Conservation (phyloP, 164 flowering plant species). For the Akebia trifoliata region DNA sequence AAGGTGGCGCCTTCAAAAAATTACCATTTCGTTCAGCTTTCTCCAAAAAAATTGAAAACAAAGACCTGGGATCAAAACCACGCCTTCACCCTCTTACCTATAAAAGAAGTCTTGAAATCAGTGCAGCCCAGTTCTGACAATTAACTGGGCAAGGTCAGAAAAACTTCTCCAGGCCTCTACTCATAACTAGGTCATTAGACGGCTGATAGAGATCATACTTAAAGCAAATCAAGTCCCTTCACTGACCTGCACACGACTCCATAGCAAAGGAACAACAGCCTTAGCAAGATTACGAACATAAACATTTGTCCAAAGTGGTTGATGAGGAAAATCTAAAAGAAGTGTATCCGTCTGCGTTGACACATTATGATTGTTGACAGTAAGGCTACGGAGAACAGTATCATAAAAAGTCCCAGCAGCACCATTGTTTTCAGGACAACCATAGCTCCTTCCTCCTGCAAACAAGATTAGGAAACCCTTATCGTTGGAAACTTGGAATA, state of each 20-base stretch:
- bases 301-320: slow-evolving; percentile 89
- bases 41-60: too few relatives aligned
- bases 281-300: slow-evolving; percentile 66
- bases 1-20: too few relatives aligned
- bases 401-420: slow-evolving; percentile 97
- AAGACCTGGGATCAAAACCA: too few relatives aligned
- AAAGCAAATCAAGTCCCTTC: too few relatives aligned
- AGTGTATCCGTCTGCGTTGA: slow-evolving; percentile 89
- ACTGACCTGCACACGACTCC: slow-evolving; percentile 99
- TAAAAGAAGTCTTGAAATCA: too few relatives aligned
- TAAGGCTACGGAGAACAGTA: slow-evolving; percentile 80
- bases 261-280: slow-evolving; percentile 86
- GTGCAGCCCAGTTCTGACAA: too few relatives aligned
- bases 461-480: slow-evolving; percentile 6
- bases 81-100: too few relatives aligned
- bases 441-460: slow-evolving; percentile 86
- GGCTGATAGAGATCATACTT: too few relatives aligned
- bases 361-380: slow-evolving; percentile 69
- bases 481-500: background rate
- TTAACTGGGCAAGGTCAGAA: too few relatives aligned
- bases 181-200: too few relatives aligned
- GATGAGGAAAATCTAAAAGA: slow-evolving; percentile 85
- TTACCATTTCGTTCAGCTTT: too few relatives aligned
- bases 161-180: too few relatives aligned
- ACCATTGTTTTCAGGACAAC: slow-evolving; percentile 82